These are phyloP conservation scores for Aspergillus nomiae DNA, from an alignment of 2,329 filamentous ascomycete genomes.

Conservation along the genomic window DNA sequence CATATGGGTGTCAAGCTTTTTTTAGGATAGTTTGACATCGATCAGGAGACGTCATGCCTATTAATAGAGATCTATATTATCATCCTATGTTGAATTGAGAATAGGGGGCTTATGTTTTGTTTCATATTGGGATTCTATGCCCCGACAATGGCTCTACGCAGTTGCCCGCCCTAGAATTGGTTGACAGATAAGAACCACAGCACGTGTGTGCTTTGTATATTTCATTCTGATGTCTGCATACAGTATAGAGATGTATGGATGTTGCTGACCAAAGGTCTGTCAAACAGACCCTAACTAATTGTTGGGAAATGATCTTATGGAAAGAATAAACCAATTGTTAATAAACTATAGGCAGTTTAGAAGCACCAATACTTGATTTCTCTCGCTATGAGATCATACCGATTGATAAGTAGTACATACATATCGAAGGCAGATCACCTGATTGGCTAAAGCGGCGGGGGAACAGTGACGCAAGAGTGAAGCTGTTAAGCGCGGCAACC, in stretches of 20 bases:
- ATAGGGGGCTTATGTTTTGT: background rate
- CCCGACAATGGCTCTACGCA: too few relatives aligned
- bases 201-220: background rate
- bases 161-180: too few relatives aligned
- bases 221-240: background rate
- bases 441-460: slow-evolving; percentile 20
- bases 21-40: background rate
- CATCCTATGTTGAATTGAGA: background rate
- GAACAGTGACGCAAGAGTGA: slow-evolving; percentile 25
- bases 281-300: background rate
- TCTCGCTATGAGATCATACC: background rate
- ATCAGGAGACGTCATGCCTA: background rate
- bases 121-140: background rate
- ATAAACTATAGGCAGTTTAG: background rate
- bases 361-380: background rate
- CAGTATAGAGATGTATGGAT: background rate
- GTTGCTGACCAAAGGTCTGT: background rate
- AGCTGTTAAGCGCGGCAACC: slow-evolving; percentile 7
- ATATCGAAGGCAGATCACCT: slow-evolving; percentile 16
- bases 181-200: background rate
- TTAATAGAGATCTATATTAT: background rate
- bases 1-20: background rate
- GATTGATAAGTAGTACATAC: background rate
- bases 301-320: background rate
- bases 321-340: background rate